Percentiles rank a stretch among this genome's conserved stretches.
Evolutionary conservation across 2,329 filamentous ascomycete genomes (phyloP).

Genomic region (Thielaviopsis punctulata): DNA sequence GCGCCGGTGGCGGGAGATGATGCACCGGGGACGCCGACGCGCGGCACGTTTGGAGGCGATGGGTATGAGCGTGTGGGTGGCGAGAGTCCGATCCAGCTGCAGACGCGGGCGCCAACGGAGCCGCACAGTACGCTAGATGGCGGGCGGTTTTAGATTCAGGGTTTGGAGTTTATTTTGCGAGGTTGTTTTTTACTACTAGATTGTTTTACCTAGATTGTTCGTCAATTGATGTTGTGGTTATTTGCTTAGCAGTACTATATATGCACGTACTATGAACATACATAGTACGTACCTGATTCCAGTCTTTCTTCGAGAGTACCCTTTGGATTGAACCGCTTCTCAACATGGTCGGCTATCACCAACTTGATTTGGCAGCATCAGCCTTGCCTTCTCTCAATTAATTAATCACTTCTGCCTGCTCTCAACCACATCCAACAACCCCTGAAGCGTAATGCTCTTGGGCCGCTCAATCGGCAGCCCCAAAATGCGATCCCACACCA

Average conservation of each 20-base stretch:
- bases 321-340: too few relatives aligned
- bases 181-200: neutral
- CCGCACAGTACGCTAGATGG: neutral
- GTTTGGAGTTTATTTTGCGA: neutral
- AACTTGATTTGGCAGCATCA: neutral
- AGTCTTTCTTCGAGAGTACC: too few relatives aligned
- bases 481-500: conserved; percentile 89
- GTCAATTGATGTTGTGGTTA: too few relatives aligned
- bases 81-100: conserved; percentile 4
- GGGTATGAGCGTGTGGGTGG: neutral
- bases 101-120: neutral
- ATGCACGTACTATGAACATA: too few relatives aligned
- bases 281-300: too few relatives aligned
- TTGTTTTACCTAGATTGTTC: too few relatives aligned
- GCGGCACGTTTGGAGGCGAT: neutral
- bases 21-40: neutral
- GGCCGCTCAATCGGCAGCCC: conserved; percentile 92
- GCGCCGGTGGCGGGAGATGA: too few relatives aligned
- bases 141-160: too few relatives aligned
- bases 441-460: conserved; percentile 90
- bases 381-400: neutral
- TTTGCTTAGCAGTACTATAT: too few relatives aligned
- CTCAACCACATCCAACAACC: conserved; percentile 54
- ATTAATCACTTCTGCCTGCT: conserved; percentile 11
- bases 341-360: too few relatives aligned